Evolutionary conservation across 768 basidiomycete species (phyloP).

Genomic region (Ramaria sp.): DNA sequence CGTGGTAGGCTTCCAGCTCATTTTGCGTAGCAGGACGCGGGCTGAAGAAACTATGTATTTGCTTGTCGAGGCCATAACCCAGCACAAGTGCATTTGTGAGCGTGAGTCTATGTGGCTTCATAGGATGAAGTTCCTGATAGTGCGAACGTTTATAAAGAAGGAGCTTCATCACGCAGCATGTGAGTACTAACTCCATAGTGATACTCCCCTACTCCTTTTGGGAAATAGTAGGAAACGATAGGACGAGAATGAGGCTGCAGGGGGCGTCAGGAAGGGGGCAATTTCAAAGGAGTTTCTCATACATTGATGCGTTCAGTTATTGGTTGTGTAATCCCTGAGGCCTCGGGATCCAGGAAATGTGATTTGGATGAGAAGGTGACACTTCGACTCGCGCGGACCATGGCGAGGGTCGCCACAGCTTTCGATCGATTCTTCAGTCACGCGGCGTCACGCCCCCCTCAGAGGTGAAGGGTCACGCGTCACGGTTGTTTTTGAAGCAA

Average conservation of each 20-base stretch:
- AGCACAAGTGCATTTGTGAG: conserved; percentile 92
- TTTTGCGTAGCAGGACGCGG: conserved; percentile 82
- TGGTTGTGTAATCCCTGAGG: conserved; percentile 61
- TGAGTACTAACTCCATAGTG: conserved; percentile 78
- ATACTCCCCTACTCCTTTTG: conserved; percentile 86
- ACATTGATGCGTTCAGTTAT: conserved; percentile 75
- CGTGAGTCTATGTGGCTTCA: conserved; percentile 96
- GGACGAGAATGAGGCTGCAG: conserved; percentile 69
- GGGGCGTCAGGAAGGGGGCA: neutral
- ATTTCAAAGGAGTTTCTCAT: conserved; percentile 6
- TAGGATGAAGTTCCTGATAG: conserved; percentile 86
- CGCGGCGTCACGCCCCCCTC: too few species aligned
- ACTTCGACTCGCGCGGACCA: conserved; percentile 7
- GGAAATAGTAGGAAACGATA: conserved; percentile 93
- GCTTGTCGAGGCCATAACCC: conserved; percentile 92
- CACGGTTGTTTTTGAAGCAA: too few species aligned
- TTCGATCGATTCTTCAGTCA: neutral
- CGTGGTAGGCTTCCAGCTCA: conserved; percentile 87
- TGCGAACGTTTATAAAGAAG: conserved; percentile 2
- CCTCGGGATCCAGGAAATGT: conserved; percentile 69
- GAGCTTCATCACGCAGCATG: neutral
- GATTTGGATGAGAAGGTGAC: conserved; percentile 60
- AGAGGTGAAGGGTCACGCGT: too few species aligned
- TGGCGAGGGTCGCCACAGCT: neutral
- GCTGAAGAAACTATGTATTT: conserved; percentile 86